Base-by-base conservation (phyloP, 306 rosid genomes). In the Bauhinia variegata region DNA sequence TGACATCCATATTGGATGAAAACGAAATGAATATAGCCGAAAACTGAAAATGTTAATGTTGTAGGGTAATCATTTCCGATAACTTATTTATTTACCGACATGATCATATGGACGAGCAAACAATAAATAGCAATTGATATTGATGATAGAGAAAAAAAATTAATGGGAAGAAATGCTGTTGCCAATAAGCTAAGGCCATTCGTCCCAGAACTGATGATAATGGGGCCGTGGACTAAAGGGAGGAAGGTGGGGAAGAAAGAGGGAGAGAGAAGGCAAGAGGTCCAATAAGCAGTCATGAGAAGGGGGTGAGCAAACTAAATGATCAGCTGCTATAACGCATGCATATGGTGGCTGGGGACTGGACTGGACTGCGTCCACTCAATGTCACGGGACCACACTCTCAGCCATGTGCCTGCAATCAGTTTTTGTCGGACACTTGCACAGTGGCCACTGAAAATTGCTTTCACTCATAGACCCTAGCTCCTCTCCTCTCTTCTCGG, bases 371-470 rank as follows among this genome's bases (percentile, higher is more conserved):
- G 48, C 48, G 50, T 67, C 19, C 43, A n/a, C 10, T n/a, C 17
- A 43, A 8, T 44, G 74, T 70, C 28, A 63, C 12, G 67, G 82
- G 83, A 60, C 80, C 86, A 82, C 62, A 1, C 28, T 36, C n/a
- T 17, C 3, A 43, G 39, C 63, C 78, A 78, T 82, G 83, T 75
- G 81, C 50, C 16, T 56, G 38, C 15, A 9, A 60, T 62, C 78
- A 77, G 80, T 64, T 55, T 70, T 71, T 62, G 79, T 79, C 67
- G 82, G 75, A 63, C 52, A 44, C 28, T 65, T 68, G n/a, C 79
- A 62, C 43, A 70, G 79, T 82, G 86, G 68, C 82, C 82, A 82
- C 78, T 72, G 31, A 72, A 60, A 57, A 55, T 57, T 70, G 64
- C 46, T 60, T 48, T 59, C 9, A 34, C 30, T 28, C 67, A 60